These are phyloP conservation scores for Phylloporus arenicola DNA, from an alignment of 768 basidiomycete genomes.

Conservation along the genomic window DNA sequence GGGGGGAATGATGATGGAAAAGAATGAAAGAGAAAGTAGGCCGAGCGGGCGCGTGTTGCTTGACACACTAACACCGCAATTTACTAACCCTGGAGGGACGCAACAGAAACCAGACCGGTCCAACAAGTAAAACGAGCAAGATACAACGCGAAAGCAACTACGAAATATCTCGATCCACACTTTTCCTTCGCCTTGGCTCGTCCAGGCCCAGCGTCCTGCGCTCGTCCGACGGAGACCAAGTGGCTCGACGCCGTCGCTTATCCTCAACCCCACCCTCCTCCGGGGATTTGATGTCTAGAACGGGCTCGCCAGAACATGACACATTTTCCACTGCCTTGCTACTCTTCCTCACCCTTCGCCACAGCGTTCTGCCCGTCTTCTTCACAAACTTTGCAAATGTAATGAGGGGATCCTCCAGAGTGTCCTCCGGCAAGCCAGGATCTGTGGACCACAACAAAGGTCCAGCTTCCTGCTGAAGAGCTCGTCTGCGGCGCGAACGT, in stretches of 20 bases:
- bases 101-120: neutral
- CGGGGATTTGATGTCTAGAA: conserved; percentile 21
- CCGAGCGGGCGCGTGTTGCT: neutral
- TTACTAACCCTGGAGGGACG: neutral
- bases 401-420: conserved; percentile 44
- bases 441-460: conserved; percentile 19
- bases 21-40: neutral
- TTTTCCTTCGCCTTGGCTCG: conserved; percentile 14
- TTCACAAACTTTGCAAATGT: conserved; percentile 48
- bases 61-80: neutral
- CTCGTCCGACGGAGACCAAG: conserved; percentile 24
- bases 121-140: neutral
- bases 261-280: conserved; percentile 3
- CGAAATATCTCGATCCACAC: conserved; percentile 42
- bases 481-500: conserved; percentile 24
- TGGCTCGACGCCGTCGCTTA: conserved; percentile 13
- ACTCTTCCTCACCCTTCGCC: conserved; percentile 46
- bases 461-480: conserved; percentile 16
- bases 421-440: conserved; percentile 24
- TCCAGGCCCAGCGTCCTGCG: conserved; percentile 16
- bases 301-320: conserved; percentile 2
- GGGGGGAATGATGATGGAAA: neutral
- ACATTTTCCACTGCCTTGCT: conserved; percentile 14
- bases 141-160: conserved; percentile 19
- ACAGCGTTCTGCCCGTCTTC: conserved; percentile 34